Percentiles rank a stretch among this genome's conserved stretches.
Conservation (phyloP, 371 early-diverging fungal species). For the Actinomucor elegans region DNA sequence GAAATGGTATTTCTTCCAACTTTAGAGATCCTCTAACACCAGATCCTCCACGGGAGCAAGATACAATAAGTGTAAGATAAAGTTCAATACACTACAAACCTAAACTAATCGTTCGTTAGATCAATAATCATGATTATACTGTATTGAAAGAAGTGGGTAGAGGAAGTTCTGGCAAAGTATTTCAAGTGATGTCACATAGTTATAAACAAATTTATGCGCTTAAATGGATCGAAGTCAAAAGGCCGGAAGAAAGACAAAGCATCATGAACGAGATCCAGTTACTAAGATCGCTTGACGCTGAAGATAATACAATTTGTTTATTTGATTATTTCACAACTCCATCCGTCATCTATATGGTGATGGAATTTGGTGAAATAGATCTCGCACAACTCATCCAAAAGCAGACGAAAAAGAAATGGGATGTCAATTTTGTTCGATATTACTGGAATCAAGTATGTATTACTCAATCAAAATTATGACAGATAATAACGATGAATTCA, state of each 20-base stretch:
- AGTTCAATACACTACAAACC: no score
- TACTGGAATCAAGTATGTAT: conserved; percentile 81
- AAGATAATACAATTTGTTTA: conserved; percentile 75
- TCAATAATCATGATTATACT: conserved; percentile 10
- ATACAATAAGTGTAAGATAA: background rate
- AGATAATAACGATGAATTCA: conserved; percentile 20
- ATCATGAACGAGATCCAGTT: conserved; percentile 86
- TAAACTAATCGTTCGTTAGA: background rate
- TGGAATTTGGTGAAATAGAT: conserved; percentile 97
- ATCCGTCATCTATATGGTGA: conserved; percentile 34
- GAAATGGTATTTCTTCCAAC: no score
- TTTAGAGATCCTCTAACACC: no score
- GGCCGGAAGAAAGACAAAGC: conserved; percentile 65
- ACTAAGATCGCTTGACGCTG: conserved; percentile 63
- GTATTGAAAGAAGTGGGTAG: conserved; percentile 64
- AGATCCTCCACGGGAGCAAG: background rate
- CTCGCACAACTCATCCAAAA: conserved; percentile 70
- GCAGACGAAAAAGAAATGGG: conserved; percentile 54
- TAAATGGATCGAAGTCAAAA: conserved; percentile 80
- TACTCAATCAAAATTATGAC: background rate
- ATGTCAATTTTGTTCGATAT: conserved; percentile 71
- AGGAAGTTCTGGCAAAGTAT: conserved; percentile 92
- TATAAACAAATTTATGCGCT: conserved; percentile 78
- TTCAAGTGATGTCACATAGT: conserved; percentile 70
- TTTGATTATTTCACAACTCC: conserved; percentile 74